phyloP scores from a whole-genome alignment of 2,329 filamentous ascomycete genomes.

The Zymoseptoria ardabiliae region DNA sequence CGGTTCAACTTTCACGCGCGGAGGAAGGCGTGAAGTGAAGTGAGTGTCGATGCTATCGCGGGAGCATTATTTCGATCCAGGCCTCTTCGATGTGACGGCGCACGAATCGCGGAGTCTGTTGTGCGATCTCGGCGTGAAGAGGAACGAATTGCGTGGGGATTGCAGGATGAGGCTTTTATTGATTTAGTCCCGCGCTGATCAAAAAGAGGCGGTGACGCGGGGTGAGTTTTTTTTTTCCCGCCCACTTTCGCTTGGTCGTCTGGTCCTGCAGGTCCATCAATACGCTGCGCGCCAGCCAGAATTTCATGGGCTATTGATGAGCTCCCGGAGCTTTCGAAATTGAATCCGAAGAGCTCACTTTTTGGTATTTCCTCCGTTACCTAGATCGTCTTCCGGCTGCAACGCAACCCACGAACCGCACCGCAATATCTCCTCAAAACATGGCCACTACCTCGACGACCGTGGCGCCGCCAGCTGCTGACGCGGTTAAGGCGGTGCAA shows the following conservation, averaged over 20 bases:
- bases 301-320: neutral
- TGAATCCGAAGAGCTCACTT: neutral
- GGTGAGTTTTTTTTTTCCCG: neutral
- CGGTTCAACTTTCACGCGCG: constrained; percentile 3
- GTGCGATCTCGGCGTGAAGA: neutral
- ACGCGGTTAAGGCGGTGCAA: constrained; percentile 11
- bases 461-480: constrained; percentile 30
- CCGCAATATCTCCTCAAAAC: neutral
- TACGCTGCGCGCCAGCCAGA: neutral
- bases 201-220: neutral
- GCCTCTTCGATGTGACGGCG: neutral
- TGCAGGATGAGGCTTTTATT: neutral
- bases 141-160: neutral
- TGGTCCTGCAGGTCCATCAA: neutral
- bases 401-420: no score
- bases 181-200: neutral
- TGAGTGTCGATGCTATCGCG: constrained; percentile 24
- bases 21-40: constrained; percentile 6
- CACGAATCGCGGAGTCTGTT: neutral
- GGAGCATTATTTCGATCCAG: constrained; percentile 25
- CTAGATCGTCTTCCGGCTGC: neutral
- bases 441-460: constrained; percentile 19
- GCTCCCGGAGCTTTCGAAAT: no score
- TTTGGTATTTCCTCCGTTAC: no score
- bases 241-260: neutral